phyloP scores from a whole-genome alignment of 257 asterid genomes.

The Solanum gandarillasii region DNA sequence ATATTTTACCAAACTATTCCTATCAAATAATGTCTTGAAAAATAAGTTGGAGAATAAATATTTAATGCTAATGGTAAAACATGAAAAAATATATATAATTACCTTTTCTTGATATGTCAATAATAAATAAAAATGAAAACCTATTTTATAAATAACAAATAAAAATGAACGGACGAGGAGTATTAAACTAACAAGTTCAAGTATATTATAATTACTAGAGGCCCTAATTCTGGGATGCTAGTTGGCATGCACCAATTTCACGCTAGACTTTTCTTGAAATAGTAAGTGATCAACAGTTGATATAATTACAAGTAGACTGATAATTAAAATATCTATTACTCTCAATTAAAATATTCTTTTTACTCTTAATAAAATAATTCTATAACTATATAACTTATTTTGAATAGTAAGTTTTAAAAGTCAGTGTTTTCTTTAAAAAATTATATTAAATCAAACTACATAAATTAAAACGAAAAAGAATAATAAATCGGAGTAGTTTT shows the following conservation, averaged over 20 bases:
- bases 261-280: not conserved
- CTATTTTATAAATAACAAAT: too few relatives aligned
- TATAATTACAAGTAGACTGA: not conserved
- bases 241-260: not conserved
- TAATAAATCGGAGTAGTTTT: not conserved
- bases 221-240: not conserved
- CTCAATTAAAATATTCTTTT: too few relatives aligned
- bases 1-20: accelerated
- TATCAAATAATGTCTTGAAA: too few relatives aligned
- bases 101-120: too few relatives aligned
- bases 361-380: too few relatives aligned
- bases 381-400: not conserved
- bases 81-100: too few relatives aligned
- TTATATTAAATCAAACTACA: too few relatives aligned
- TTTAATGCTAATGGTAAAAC: too few relatives aligned
- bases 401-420: too few relatives aligned
- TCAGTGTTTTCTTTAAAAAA: too few relatives aligned
- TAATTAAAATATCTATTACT: not conserved
- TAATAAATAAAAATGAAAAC: too few relatives aligned
- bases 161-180: not conserved
- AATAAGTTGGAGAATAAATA: too few relatives aligned
- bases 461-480: not conserved
- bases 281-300: not conserved
- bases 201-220: not conserved
- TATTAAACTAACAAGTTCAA: not conserved